Percentiles rank a stretch among this genome's conserved stretches.
Conservation (phyloP, 2,329 filamentous ascomycete genomes). For the Volutella citrinella region DNA sequence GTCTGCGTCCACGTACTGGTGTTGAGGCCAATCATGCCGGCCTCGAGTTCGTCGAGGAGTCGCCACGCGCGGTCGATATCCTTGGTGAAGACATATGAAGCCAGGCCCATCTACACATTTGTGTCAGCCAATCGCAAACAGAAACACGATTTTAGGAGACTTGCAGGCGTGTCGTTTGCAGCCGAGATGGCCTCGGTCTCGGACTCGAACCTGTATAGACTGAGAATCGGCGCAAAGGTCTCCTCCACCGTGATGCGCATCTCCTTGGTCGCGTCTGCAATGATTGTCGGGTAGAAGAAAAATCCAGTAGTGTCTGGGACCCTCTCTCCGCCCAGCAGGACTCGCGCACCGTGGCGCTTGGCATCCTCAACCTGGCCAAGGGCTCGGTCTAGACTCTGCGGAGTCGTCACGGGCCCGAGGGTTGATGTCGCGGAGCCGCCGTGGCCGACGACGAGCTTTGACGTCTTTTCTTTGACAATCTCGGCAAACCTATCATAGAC, state of each 20-base stretch:
- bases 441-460: conserved; percentile 5
- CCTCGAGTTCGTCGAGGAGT: conserved; percentile 8
- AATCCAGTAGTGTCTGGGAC: conserved; percentile 46
- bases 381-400: conserved; percentile 7
- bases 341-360: conserved; percentile 3
- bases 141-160: no score
- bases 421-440: conserved; percentile 10
- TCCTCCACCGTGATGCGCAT: conserved; percentile 6
- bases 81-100: conserved; percentile 6
- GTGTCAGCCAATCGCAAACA: no score
- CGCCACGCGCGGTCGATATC: conserved; percentile 2
- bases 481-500: conserved; percentile 48
- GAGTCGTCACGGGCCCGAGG: conserved; percentile 14
- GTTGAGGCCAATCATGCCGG: conserved; percentile 3
- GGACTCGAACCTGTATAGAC: conserved; percentile 2
- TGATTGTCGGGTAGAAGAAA: conserved; percentile 45
- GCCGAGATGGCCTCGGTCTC: conserved; percentile 1
- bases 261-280: conserved; percentile 1
- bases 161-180: conserved; percentile 5
- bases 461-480: conserved; percentile 1
- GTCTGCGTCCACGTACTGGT: neutral
- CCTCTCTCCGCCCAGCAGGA: conserved; percentile 7
- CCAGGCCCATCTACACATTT: conserved; percentile 7
- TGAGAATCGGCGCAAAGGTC: conserved; percentile 1
- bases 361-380: conserved; percentile 13